Evolutionary conservation across 1,284 basidiomycete genomes (phyloP).

Genomic region (Ceratobasidium theobromae): DNA sequence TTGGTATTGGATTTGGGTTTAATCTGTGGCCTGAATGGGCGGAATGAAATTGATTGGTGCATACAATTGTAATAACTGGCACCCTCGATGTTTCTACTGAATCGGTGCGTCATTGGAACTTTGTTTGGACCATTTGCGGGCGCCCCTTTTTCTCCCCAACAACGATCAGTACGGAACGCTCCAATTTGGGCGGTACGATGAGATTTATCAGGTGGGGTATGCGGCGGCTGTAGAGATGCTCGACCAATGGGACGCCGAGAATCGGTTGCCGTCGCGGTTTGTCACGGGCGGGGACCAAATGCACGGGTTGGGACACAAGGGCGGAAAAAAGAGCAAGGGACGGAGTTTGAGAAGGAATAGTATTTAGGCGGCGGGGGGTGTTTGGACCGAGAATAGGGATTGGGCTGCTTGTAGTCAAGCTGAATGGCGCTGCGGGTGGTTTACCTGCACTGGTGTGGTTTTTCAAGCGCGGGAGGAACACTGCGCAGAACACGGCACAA

Average conservation of each 20-base stretch:
- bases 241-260: slow-evolving; percentile 78
- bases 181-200: slow-evolving; percentile 78
- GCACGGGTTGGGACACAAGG: slow-evolving; percentile 47
- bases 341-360: slow-evolving; percentile 76
- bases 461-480: too few species aligned
- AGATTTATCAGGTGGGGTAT: slow-evolving; percentile 84
- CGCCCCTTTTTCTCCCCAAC: background rate
- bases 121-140: background rate
- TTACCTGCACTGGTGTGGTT: too few species aligned
- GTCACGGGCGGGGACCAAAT: slow-evolving; percentile 45
- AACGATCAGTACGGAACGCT: slow-evolving; percentile 67
- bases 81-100: too few species aligned
- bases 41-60: too few species aligned
- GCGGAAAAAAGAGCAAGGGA: slow-evolving; percentile 62
- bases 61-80: too few species aligned
- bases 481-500: too few species aligned
- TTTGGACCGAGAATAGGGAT: background rate
- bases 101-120: too few species aligned
- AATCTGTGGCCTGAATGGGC: slow-evolving; percentile 41
- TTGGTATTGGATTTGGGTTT: too few species aligned
- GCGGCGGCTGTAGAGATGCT: slow-evolving; percentile 72
- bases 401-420: too few species aligned
- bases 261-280: slow-evolving; percentile 69
- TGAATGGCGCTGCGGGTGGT: too few species aligned
- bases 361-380: slow-evolving; percentile 43